A percentile compares a stretch with the other conserved stretches of the same genome.
Evolutionary conservation across 805 yeast genomes (phyloP).

Genomic region (Candida ortonii): DNA sequence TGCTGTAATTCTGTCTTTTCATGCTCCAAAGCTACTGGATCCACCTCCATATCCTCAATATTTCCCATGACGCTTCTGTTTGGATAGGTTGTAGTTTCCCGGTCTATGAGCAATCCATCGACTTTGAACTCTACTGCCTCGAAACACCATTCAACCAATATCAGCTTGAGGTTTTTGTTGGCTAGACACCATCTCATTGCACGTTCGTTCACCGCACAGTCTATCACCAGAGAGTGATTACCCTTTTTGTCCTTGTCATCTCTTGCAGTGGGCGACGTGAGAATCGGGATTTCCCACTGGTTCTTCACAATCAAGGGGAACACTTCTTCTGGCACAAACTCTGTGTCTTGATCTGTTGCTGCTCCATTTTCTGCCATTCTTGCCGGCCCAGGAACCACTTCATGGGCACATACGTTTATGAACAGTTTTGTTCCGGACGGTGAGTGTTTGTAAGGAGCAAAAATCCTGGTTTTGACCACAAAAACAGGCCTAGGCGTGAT

Average conservation of each 20-base stretch:
- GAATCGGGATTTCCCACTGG: constrained; percentile 84
- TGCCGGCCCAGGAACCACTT: constrained; percentile 61
- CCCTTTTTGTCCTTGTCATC: constrained; percentile 70
- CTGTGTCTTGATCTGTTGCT: constrained; percentile 12
- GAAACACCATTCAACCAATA: constrained; percentile 78
- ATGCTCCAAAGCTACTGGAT: constrained; percentile 39
- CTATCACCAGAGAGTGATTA: constrained; percentile 59
- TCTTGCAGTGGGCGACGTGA: constrained; percentile 55
- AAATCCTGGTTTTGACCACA: constrained; percentile 64
- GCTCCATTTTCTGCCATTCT: constrained; percentile 4
- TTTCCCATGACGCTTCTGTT: constrained; percentile 72
- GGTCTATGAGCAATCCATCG: constrained; percentile 45
- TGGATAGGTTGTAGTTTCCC: constrained; percentile 62
- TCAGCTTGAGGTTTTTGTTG: constrained; percentile 57
- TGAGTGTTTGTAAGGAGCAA: constrained; percentile 31
- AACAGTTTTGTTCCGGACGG: constrained; percentile 60
- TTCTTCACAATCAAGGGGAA: constrained; percentile 64
- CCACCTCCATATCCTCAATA: constrained; percentile 44
- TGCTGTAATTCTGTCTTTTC: constrained; percentile 33
- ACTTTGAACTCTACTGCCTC: constrained; percentile 61
- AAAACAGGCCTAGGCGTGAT: constrained; percentile 62
- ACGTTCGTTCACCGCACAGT: constrained; percentile 69
- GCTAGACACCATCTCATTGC: constrained; percentile 61
- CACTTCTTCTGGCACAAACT: constrained; percentile 55
- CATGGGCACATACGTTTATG: constrained; percentile 70